These are phyloP conservation scores for Aureoboletus auriporus DNA, from an alignment of 768 basidiomycete species.

Conservation along the genomic window DNA sequence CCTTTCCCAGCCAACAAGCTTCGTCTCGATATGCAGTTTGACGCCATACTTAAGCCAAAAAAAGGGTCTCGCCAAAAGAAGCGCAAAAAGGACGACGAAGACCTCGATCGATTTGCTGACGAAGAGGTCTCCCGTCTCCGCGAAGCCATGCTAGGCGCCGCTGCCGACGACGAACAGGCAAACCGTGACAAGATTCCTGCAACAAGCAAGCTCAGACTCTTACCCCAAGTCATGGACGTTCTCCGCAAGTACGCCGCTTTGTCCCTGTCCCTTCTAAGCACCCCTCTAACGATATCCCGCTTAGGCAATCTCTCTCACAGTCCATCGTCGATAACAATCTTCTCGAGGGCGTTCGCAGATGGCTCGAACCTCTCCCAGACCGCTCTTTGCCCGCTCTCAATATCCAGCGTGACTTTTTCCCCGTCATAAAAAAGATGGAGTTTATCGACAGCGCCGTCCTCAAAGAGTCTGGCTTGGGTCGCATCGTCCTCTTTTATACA, in stretches of 20 bases:
- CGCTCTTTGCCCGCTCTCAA: slow-evolving; percentile 91
- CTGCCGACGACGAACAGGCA: slow-evolving; percentile 75
- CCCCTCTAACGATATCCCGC: neutral
- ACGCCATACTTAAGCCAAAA: slow-evolving; percentile 82
- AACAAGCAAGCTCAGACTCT: slow-evolving; percentile 73
- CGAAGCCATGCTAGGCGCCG: slow-evolving; percentile 83
- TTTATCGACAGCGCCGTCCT: slow-evolving; percentile 88
- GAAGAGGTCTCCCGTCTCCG: slow-evolving; percentile 88
- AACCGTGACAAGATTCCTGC: slow-evolving; percentile 82
- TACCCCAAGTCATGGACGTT: slow-evolving; percentile 89
- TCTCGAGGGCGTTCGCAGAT: slow-evolving; percentile 80
- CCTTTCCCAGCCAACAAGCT: slow-evolving; percentile 60
- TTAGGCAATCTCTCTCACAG: slow-evolving; percentile 77
- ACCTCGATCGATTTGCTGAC: slow-evolving; percentile 84
- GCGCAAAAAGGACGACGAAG: slow-evolving; percentile 77
- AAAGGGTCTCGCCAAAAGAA: slow-evolving; percentile 59
- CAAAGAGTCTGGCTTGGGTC: slow-evolving; percentile 87
- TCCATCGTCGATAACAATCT: slow-evolving; percentile 95
- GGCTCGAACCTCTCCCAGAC: slow-evolving; percentile 94
- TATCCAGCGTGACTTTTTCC: slow-evolving; percentile 91
- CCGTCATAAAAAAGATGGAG: slow-evolving; percentile 80
- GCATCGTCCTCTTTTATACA: slow-evolving; percentile 91
- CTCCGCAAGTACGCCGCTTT: slow-evolving; percentile 72
- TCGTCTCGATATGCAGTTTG: slow-evolving; percentile 78
- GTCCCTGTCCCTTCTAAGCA: neutral